These are phyloP conservation scores for Aspergillus vadensis DNA, from an alignment of 2,329 filamentous ascomycete genomes.

Conservation along the genomic window DNA sequence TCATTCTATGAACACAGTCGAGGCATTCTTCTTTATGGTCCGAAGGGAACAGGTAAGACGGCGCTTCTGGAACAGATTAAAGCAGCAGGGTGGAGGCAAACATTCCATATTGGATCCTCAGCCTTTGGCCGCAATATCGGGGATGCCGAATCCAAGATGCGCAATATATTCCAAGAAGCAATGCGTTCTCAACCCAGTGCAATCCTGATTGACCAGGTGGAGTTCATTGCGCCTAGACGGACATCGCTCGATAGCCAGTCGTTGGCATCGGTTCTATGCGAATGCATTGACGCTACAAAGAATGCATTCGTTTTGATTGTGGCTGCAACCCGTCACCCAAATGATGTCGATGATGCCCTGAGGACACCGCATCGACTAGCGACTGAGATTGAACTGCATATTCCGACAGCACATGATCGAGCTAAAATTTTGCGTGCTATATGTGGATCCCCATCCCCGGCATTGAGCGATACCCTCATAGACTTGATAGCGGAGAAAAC, in stretches of 20 bases:
- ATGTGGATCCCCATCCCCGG: slow-evolving; percentile 47
- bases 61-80: slow-evolving; percentile 70
- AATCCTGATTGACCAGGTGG: slow-evolving; percentile 76
- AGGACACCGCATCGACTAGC: slow-evolving; percentile 66
- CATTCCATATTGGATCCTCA: slow-evolving; percentile 53
- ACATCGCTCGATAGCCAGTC: slow-evolving; percentile 49
- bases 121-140: slow-evolving; percentile 39
- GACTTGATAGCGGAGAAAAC: slow-evolving; percentile 70
- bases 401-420: slow-evolving; percentile 71
- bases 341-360: slow-evolving; percentile 70
- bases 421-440: slow-evolving; percentile 72
- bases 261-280: slow-evolving; percentile 45
- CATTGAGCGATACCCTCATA: slow-evolving; percentile 56
- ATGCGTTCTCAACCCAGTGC: slow-evolving; percentile 70
- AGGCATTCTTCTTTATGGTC: slow-evolving; percentile 75
- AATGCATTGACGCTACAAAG: slow-evolving; percentile 40
- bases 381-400: slow-evolving; percentile 70
- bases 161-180: slow-evolving; percentile 70
- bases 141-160: slow-evolving; percentile 58
- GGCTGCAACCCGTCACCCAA: slow-evolving; percentile 71
- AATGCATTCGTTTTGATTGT: slow-evolving; percentile 68
- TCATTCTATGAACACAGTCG: slow-evolving; percentile 49
- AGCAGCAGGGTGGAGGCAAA: slow-evolving; percentile 68
- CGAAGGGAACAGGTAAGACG: slow-evolving; percentile 82
- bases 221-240: slow-evolving; percentile 65